Base-by-base conservation (phyloP, 257 asterid species). In the Euphrasia confusa region DNA sequence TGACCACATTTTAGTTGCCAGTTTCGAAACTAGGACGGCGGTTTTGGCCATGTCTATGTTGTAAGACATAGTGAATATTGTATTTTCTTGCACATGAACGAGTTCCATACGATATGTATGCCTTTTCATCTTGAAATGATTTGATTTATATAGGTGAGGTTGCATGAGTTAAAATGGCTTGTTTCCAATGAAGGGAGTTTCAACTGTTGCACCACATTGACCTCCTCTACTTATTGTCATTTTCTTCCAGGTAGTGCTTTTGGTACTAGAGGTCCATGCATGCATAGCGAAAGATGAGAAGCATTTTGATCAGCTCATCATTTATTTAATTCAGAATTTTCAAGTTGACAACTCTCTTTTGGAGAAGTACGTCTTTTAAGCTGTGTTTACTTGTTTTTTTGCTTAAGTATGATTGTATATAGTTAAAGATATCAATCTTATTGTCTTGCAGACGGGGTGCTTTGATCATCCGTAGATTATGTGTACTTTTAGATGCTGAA, bases 201-300 rank as follows among this genome's bases (percentile, higher is more conserved):
- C 15, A n/a, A 56, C 26, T 64, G 21, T 28, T 63, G 60, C 42
- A 8, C 42, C 42, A 54, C 53, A 63, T 44, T 54, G 69, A 68
- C 40, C 30, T 48, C 63, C 69, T 39, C 55, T 17, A 15, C 61
- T 24, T 9, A 14, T 40, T 50, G 42, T 50, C 10, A 32, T 70
- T 60, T 65, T 30, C 13, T 54, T 67, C 15, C 79, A 94, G 99
- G 99, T 94, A 27, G 99, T 90, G 67, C 96, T 94, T 68, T 75
- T 90, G 85, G 97, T 81, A 70, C 96, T 94, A 68, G 90, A 94
- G 73, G 96, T 94, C 74, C 99, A 94, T 76, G 99, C 99, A 44
- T 79, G 96, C 80, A 94, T 94, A 65, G 99, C 99, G 64, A 74
- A 80, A 79, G 99, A 94, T 56, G 92, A 80, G 63, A 72, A 68